These are phyloP conservation scores for Cutaneotrichosporon mucoides DNA, from an alignment of 1,284 basidiomycete species.

Conservation along the genomic window DNA sequence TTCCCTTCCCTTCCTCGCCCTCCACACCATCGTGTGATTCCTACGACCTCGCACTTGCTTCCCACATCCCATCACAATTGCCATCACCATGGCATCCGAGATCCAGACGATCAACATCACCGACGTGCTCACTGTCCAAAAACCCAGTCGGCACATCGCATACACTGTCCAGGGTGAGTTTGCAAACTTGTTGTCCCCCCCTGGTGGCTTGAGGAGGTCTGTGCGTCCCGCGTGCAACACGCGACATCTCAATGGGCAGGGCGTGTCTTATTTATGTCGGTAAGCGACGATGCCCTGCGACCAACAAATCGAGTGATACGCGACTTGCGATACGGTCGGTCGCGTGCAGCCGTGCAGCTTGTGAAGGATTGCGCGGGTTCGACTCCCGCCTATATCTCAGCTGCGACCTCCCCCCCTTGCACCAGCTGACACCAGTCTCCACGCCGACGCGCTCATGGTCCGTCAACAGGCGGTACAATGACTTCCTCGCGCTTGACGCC, in stretches of 20 bases:
- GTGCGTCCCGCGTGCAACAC: neutral
- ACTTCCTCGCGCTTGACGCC: constrained; percentile 80
- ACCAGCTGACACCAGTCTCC: constrained; percentile 31
- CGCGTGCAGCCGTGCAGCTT: no score
- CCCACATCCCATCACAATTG: neutral
- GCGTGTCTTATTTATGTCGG: no score
- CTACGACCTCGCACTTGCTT: neutral
- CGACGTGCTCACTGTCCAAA: constrained; percentile 42
- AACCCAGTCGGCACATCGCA: constrained; percentile 44
- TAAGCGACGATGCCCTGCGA: no score
- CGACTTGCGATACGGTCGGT: no score
- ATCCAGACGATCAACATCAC: constrained; percentile 46
- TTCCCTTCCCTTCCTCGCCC: neutral
- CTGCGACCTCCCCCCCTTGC: no score
- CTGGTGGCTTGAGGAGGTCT: neutral
- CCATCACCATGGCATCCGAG: constrained; percentile 35
- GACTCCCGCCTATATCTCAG: no score
- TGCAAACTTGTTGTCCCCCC: neutral
- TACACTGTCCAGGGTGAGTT: constrained; percentile 47
- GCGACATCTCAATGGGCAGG: no score
- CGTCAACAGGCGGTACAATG: constrained; percentile 88
- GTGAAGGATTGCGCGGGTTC: no score
- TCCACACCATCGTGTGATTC: no score
- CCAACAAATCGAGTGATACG: no score
- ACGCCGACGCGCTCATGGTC: constrained; percentile 70